These are phyloP conservation scores for Pneumocystis oryctolagi DNA, from an alignment of 1,139 yeast genomes.

Conservation along the genomic window DNA sequence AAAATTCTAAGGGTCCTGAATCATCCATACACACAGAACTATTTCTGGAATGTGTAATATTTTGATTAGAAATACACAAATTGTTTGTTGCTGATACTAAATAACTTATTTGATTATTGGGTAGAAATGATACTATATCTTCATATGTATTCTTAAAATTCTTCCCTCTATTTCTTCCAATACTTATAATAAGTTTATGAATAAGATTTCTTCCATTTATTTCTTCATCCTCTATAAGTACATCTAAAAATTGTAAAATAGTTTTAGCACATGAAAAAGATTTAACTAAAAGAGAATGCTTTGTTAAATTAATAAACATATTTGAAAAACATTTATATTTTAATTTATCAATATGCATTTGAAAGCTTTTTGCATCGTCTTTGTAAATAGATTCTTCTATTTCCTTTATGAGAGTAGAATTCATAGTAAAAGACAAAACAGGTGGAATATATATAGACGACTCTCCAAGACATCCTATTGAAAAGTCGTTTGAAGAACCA, in stretches of 20 bases:
- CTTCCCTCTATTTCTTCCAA: neutral
- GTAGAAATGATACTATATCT: constrained; percentile 6
- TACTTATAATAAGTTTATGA: constrained; percentile 55
- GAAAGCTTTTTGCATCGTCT: constrained; percentile 14
- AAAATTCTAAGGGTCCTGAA: constrained; percentile 38
- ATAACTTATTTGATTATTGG: constrained; percentile 20
- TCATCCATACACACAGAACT: constrained; percentile 43
- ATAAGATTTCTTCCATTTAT: constrained; percentile 71
- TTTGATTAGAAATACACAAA: constrained; percentile 27
- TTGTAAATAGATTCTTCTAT: constrained; percentile 14
- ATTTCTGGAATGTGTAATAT: constrained; percentile 48
- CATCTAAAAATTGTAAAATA: constrained; percentile 40
- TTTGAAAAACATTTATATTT: neutral
- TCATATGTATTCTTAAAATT: neutral
- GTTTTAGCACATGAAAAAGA: constrained; percentile 33
- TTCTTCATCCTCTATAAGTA: constrained; percentile 30
- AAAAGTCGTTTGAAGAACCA: constrained; percentile 24
- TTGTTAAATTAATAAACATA: neutral
- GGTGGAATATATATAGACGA: neutral
- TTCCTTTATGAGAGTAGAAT: constrained; percentile 1
- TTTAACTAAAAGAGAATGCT: neutral
- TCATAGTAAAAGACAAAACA: neutral
- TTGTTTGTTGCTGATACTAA: constrained; percentile 39
- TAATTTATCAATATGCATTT: neutral
- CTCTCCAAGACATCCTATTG: neutral